Conservation (phyloP, 345 rosid species). For the Boechera stricta region DNA sequence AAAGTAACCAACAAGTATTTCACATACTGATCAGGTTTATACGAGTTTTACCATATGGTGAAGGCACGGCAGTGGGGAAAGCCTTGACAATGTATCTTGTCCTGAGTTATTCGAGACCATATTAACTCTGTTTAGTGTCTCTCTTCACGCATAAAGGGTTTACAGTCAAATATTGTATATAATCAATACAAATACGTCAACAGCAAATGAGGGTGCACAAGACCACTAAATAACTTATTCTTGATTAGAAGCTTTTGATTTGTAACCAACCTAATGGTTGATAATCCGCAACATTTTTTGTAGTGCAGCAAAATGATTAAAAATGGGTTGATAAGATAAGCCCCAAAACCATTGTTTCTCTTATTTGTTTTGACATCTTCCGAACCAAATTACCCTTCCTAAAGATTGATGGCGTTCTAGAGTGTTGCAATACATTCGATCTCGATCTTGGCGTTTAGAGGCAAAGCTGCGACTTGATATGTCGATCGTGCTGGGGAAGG, state of each 20-base stretch:
- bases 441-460: constrained; percentile 84
- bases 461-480: constrained; percentile 94
- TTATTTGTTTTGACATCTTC: constrained; percentile 33
- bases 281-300: constrained; percentile 18
- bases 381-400: background rate
- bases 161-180: background rate
- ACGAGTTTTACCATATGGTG: no score
- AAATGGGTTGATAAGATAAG: constrained; percentile 22
- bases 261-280: constrained; percentile 40
- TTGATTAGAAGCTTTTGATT: constrained; percentile 13
- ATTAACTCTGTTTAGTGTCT: no score
- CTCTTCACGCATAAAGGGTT: background rate
- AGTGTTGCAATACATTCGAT: constrained; percentile 92
- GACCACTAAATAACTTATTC: constrained; percentile 17
- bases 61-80: no score
- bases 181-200: background rate
- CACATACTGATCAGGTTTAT: no score
- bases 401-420: constrained; percentile 31
- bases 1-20: no score
- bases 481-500: constrained; percentile 92
- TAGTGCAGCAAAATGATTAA: background rate
- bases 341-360: constrained; percentile 21
- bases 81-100: no score
- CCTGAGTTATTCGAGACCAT: no score
- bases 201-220: background rate